These are phyloP conservation scores for Eucalyptus grandis DNA, from an alignment of 345 rosid species.

Conservation along the genomic window DNA sequence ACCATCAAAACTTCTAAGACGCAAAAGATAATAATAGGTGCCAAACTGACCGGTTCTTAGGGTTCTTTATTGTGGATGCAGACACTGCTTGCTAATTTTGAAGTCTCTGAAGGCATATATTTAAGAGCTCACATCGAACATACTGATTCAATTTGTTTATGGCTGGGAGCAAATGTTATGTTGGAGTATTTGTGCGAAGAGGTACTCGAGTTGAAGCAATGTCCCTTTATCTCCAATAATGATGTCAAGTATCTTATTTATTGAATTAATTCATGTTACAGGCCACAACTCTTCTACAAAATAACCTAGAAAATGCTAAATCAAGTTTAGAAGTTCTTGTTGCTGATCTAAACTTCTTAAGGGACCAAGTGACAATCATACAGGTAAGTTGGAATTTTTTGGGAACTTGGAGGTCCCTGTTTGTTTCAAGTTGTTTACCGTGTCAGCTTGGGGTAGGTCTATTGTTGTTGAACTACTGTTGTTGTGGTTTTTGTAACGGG, in stretches of 20 bases:
- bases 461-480: background rate
- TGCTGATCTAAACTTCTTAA: constrained; percentile 5
- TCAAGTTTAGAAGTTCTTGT: no score
- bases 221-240: background rate
- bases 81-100: constrained; percentile 80
- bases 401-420: no score
- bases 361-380: constrained; percentile 35
- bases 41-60: background rate
- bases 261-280: constrained; percentile 8
- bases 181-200: constrained; percentile 84
- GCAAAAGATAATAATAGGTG: background rate
- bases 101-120: constrained; percentile 87
- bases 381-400: no score
- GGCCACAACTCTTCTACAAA: constrained; percentile 66
- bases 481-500: background rate
- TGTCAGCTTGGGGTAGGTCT: background rate
- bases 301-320: constrained; percentile 30
- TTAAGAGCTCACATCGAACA: constrained; percentile 35
- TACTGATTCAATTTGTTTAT: constrained; percentile 69
- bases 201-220: constrained; percentile 7
- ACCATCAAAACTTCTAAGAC: background rate
- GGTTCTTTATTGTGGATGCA: constrained; percentile 1
- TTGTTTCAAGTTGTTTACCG: background rate
- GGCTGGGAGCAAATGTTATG: constrained; percentile 98
- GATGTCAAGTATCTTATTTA: background rate